Base-by-base conservation (phyloP, 495 filamentous ascomycete species). In the Podospora pseudoanserina region DNA sequence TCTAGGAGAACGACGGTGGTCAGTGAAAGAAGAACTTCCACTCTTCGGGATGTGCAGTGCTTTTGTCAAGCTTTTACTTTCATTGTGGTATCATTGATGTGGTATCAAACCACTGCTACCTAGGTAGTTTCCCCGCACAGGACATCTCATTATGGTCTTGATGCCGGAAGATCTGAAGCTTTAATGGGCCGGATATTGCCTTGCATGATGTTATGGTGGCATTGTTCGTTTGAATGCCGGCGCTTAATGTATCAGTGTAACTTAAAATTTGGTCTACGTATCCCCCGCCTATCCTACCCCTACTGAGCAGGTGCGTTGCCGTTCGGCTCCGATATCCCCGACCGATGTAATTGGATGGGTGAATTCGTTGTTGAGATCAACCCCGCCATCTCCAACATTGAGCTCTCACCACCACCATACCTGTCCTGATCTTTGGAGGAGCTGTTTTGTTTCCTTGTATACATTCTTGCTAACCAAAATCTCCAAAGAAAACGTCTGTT, bases 271-370 rank as follows among this genome's bases (percentile, higher is more conserved):
- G 23, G 23, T 39, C 34, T 0, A 20, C 1, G 2, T 11, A 28
- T 60, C 58, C 15, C 4, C 27, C 13, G 20, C 23, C 23, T 23
- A 23, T 23, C 1, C 23, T 1, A 23, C 23, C 23, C 23, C 23
- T 1, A 23, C 23, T 23, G 23, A 23, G 23, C 23, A 23, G 19
- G 26, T 30, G 15, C 6, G 5, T 28, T 61, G 19, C 32, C 30
- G 7, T 4, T 63, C 61, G 61, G 61, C 32, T 63, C 61, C 61
- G 61, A 53, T 16, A n/a, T 28, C 61, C 61, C 61, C 61, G 28
- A 4, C 0, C 4, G 15, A 63, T 7, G 20, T 49, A 27, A 63
- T 63, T 63, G 61, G 61, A 13, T 63, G 61, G 61, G 5, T 61
- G n/a, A 26, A 13, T 30, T 28, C 13, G 30, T 15, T 28, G 23